A percentile compares a stretch with the other conserved stretches of the same genome.
Evolutionary conservation across 306 rosid species (phyloP).

Genomic region (Canavalia ensiformis): DNA sequence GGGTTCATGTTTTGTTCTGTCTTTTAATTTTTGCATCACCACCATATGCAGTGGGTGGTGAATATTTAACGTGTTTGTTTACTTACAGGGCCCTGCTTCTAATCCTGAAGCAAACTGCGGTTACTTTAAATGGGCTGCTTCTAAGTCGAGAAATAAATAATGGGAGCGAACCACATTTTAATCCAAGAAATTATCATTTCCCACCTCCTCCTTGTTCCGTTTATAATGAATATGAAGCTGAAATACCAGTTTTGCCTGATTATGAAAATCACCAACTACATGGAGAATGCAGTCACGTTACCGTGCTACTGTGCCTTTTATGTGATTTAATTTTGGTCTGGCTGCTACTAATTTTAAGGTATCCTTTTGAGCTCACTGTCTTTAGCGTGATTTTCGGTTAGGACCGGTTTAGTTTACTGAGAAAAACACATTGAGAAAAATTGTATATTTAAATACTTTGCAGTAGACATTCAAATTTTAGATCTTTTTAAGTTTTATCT

Average conservation of each 20-base stretch:
- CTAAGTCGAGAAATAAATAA: constrained; percentile 74
- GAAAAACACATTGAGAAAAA: too few species aligned
- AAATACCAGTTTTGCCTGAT: constrained; percentile 27
- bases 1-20: neutral
- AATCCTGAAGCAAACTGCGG: constrained; percentile 94
- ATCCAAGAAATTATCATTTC: constrained; percentile 6
- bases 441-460: too few species aligned
- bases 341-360: neutral
- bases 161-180: constrained; percentile 16
- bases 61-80: constrained; percentile 41
- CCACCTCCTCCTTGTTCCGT: constrained; percentile 11
- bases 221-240: constrained; percentile 14
- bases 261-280: neutral
- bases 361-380: neutral
- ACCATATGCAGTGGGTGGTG: neutral
- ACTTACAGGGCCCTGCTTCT: constrained; percentile 84
- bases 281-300: constrained; percentile 11
- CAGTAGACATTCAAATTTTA: too few species aligned
- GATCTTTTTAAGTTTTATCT: too few species aligned
- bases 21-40: constrained; percentile 16
- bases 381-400: constrained; percentile 1
- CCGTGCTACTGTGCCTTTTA: neutral
- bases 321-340: neutral
- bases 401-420: neutral
- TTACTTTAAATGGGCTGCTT: constrained; percentile 89